Percentiles rank a stretch among this genome's conserved stretches.
phyloP scores from a whole-genome alignment of 768 basidiomycete genomes.

The Leccinum subtestaceum region DNA sequence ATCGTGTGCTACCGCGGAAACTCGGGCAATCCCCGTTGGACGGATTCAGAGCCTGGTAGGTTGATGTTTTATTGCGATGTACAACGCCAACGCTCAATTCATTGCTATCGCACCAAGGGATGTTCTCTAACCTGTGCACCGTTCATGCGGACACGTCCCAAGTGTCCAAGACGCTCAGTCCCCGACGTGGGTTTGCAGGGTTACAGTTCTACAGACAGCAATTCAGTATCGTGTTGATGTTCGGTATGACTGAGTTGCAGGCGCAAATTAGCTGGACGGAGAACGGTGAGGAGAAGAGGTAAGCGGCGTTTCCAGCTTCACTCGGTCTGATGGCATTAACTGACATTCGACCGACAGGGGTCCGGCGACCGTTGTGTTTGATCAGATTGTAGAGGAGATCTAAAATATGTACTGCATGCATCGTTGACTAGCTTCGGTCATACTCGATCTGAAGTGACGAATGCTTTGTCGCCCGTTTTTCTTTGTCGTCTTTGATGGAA shows the following conservation, averaged over 20 bases:
- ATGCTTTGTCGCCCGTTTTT: too few species aligned
- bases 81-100: neutral
- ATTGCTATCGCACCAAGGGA: conserved; percentile 15
- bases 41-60: conserved; percentile 30
- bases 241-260: conserved; percentile 47
- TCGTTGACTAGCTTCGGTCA: neutral
- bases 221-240: conserved; percentile 41
- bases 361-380: conserved; percentile 33
- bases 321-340: neutral
- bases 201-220: conserved; percentile 30
- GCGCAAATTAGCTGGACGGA: conserved; percentile 47
- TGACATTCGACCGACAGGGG: conserved; percentile 20
- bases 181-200: conserved; percentile 29
- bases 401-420: neutral
- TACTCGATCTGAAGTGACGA: neutral
- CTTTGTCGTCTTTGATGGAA: neutral
- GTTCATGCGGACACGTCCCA: conserved; percentile 28
- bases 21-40: conserved; percentile 27
- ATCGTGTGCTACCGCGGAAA: conserved; percentile 31
- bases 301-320: neutral
- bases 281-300: conserved; percentile 28
- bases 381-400: conserved; percentile 31
- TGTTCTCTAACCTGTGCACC: conserved; percentile 25
- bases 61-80: neutral
- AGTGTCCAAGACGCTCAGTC: conserved; percentile 30